These are phyloP conservation scores for Xylaria grammica DNA, from an alignment of 495 filamentous ascomycete species.

Conservation along the genomic window DNA sequence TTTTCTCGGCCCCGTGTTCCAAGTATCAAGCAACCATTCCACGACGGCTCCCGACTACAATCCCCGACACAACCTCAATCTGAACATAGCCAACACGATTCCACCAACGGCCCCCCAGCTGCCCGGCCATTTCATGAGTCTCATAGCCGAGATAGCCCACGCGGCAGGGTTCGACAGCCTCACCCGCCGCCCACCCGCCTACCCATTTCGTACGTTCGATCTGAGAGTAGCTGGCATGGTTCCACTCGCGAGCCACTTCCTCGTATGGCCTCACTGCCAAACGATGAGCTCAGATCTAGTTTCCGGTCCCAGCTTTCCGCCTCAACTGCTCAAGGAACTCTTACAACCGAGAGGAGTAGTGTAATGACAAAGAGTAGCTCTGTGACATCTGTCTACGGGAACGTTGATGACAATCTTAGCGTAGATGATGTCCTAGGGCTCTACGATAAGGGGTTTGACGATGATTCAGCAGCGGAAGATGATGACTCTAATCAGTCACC, in stretches of 20 bases:
- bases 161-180: constrained; percentile 31
- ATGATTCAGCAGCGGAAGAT: constrained; percentile 53
- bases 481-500: constrained; percentile 32
- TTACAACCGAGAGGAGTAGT: constrained; percentile 80
- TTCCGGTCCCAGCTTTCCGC: constrained; percentile 69
- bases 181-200: constrained; percentile 28
- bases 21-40: constrained; percentile 48
- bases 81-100: constrained; percentile 40
- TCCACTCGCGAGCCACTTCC: constrained; percentile 46
- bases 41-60: constrained; percentile 41
- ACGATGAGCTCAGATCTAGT: constrained; percentile 69
- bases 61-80: constrained; percentile 33
- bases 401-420: constrained; percentile 75
- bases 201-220: constrained; percentile 34
- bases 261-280: constrained; percentile 46
- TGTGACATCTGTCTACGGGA: constrained; percentile 65
- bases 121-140: constrained; percentile 38
- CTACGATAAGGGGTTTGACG: constrained; percentile 84
- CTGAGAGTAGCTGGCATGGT: constrained; percentile 33
- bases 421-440: constrained; percentile 93
- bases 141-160: constrained; percentile 26
- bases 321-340: constrained; percentile 71
- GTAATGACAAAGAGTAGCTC: constrained; percentile 81
- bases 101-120: constrained; percentile 36
- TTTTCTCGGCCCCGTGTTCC: constrained; percentile 58